Evolutionary conservation across 306 rosid genomes (phyloP).

Genomic region (Acacia crassicarpa): DNA sequence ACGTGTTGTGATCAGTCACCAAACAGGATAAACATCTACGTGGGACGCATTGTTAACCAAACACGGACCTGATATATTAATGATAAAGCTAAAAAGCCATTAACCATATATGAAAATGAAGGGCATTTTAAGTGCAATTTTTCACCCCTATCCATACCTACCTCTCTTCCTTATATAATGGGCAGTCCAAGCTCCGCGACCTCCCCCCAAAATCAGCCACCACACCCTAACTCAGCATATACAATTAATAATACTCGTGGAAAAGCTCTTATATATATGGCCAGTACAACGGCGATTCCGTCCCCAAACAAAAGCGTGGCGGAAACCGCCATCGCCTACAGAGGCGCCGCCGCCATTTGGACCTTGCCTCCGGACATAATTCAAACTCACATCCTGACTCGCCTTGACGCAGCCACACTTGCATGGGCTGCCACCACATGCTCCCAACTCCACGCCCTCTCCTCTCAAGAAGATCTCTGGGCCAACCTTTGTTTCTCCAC

Average conservation of each 20-base stretch:
- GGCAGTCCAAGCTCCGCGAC: background rate
- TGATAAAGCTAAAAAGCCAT: too few relatives aligned
- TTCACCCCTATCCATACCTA: too few relatives aligned
- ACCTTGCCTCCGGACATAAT: constrained; percentile 60
- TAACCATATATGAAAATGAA: too few relatives aligned
- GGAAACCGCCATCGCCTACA: background rate
- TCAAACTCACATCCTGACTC: constrained; percentile 63
- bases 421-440: constrained; percentile 61
- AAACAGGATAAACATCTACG: too few relatives aligned
- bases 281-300: background rate
- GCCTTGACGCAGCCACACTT: constrained; percentile 63
- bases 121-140: too few relatives aligned
- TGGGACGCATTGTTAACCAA: too few relatives aligned
- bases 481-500: constrained; percentile 51
- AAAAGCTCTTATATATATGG: background rate
- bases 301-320: background rate
- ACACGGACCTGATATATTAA: too few relatives aligned
- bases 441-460: constrained; percentile 48
- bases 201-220: background rate
- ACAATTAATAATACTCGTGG: background rate
- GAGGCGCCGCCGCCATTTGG: constrained; percentile 39
- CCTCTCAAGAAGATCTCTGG: constrained; percentile 52
- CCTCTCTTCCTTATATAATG: background rate
- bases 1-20: too few relatives aligned
- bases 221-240: background rate